Evolutionary conservation across 495 filamentous ascomycete genomes (phyloP).

Genomic region (Daldinia vernicosa): DNA sequence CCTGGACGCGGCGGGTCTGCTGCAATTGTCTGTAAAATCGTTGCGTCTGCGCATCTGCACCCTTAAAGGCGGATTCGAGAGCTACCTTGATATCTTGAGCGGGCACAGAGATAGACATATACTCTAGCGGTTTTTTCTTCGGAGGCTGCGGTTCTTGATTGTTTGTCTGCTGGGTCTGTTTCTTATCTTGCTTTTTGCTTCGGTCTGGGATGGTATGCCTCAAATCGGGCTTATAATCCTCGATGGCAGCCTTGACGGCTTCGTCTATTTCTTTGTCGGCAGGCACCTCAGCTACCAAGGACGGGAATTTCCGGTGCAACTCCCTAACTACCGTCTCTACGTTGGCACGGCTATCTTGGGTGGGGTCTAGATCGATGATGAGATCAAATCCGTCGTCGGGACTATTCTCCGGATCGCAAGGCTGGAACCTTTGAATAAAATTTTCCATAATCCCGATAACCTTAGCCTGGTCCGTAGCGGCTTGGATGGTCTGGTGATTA

Average conservation of each 20-base stretch:
- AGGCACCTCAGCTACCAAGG: conserved; percentile 76
- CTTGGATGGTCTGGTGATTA: conserved; percentile 97
- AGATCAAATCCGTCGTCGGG: conserved; percentile 84
- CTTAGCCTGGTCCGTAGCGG: conserved; percentile 70
- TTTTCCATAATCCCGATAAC: conserved; percentile 93
- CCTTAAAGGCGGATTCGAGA: conserved; percentile 74
- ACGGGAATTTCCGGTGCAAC: conserved; percentile 76
- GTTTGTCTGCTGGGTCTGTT: conserved; percentile 52
- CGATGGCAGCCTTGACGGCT: conserved; percentile 78
- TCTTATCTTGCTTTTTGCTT: conserved; percentile 51
- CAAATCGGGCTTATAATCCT: conserved; percentile 79
- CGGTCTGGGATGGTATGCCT: conserved; percentile 72
- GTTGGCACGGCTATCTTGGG: conserved; percentile 79
- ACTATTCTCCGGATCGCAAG: conserved; percentile 64
- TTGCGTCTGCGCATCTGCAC: conserved; percentile 56
- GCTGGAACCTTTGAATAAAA: conserved; percentile 87
- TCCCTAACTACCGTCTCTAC: conserved; percentile 79
- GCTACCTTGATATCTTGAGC: conserved; percentile 64
- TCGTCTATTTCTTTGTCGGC: conserved; percentile 76
- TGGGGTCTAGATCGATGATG: conserved; percentile 85
- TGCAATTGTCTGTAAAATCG: conserved; percentile 81
- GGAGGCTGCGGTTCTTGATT: conserved; percentile 38
- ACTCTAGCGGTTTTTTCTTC: conserved; percentile 74
- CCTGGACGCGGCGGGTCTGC: conserved; percentile 75
- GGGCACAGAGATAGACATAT: conserved; percentile 76